Base-by-base conservation (phyloP, 2,329 filamentous ascomycete genomes). In the Fusarium azukiicola region DNA sequence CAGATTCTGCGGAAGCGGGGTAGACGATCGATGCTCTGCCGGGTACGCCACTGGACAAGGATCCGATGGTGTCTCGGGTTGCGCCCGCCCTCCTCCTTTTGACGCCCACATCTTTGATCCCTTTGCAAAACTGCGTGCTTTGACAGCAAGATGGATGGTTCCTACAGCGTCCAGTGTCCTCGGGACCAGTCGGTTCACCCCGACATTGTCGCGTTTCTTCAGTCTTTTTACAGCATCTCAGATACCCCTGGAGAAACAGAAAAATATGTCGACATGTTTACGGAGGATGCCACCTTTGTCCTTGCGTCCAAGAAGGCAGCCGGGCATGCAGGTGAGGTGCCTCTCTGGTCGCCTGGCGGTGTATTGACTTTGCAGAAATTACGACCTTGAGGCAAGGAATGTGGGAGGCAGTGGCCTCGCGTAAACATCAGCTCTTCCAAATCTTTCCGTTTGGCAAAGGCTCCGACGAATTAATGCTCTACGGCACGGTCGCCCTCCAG, bases 341-440 rank as follows among this genome's bases (percentile, higher is more conserved):
- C 1, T 1, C 6, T 13, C 4, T 21, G 13, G 21, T 6, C 21
- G 11, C 3, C 17, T 0, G 6, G 5, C 13, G 23, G 27, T 38
- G 12, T 14, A 42, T 46, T 79, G 9, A 79, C 54, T 1, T 6
- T 40, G 21, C 27, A 79, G 77, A 80, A 75, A 79, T 79, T 11
- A 75, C 74, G 1, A 54, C 77, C 0, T 11, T 79, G n/a, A 63
- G 77, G 61, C 52, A 79, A 54, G 72, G 77, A 2, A 79, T 79
- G 77, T 79, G 77, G 77, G 77, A 79, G 61, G 75, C 77, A 9
- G 77, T 79, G 3, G 73, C 74, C n/a, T 67, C 75, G 3, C 77
- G 77, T 12, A 78, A 80, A 42, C 77, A 79, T n/a, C 74, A 52
- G 4, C 56, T 79, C 14, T 50, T 44, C 19, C 79, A 78, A 32